Evolutionary conservation across 106 monocot species (phyloP).

Genomic region (Acanthochlamys bracteata): DNA sequence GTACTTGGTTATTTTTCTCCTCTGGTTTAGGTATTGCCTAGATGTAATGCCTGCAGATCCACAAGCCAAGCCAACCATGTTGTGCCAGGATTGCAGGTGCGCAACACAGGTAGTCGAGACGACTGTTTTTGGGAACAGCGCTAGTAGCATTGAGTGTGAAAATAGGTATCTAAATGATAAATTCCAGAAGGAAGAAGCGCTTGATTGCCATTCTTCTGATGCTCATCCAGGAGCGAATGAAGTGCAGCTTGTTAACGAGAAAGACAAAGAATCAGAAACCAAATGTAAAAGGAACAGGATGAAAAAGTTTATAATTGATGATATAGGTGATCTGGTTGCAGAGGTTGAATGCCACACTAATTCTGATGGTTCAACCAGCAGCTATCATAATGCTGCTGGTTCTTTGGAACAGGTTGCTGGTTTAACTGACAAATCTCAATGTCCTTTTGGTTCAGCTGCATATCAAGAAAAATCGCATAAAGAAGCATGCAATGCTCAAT

Average conservation of each 20-base stretch:
- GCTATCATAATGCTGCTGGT: not conserved
- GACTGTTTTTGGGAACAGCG: not conserved
- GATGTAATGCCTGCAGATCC: slow-evolving; percentile 2
- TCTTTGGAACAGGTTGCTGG: not conserved
- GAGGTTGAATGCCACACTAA: no score
- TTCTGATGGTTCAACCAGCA: no score
- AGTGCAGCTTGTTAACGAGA: no score
- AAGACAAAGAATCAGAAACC: no score
- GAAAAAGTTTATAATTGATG: no score
- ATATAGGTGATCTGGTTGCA: no score
- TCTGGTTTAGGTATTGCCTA: slow-evolving; percentile 27
- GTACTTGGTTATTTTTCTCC: not conserved
- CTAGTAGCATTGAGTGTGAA: not conserved
- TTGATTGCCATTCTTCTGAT: no score
- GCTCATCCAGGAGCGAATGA: no score
- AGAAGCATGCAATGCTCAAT: not conserved
- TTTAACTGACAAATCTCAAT: not conserved
- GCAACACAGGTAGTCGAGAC: not conserved
- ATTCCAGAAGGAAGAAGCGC: no score
- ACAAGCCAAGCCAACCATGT: slow-evolving; percentile 12
- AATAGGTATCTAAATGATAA: not conserved
- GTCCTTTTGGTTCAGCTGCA: not conserved
- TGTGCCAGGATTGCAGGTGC: slow-evolving; percentile 19
- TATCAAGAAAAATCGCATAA: not conserved
- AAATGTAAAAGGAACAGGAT: no score